phyloP scores from a whole-genome alignment of 1,284 basidiomycete species.

The Naganishia cerealis region DNA sequence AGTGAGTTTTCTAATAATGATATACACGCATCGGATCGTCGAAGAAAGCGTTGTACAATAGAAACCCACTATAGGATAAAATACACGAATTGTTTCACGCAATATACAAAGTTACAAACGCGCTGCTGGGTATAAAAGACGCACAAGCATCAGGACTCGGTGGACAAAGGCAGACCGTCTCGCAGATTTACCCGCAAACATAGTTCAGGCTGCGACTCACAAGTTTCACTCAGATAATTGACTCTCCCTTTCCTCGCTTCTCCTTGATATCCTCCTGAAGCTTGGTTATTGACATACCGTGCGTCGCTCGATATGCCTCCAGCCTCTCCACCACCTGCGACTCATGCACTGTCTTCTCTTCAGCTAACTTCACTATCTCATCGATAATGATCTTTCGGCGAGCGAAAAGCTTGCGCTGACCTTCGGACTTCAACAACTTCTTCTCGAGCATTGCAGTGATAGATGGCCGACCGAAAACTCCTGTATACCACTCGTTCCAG shows the following conservation, averaged over 20 bases:
- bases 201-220: background rate
- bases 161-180: background rate
- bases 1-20: too few relatives aligned
- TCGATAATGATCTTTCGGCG: constrained; percentile 10
- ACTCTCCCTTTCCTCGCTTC: constrained; percentile 6
- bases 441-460: background rate
- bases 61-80: background rate
- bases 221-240: background rate
- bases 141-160: background rate
- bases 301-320: constrained; percentile 2
- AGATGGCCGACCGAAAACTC: background rate
- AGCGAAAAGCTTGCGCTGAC: constrained; percentile 11
- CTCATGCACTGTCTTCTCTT: background rate
- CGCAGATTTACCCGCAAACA: background rate
- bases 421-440: constrained; percentile 5
- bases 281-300: constrained; percentile 7
- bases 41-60: background rate
- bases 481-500: constrained; percentile 5
- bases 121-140: background rate
- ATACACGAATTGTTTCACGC: background rate
- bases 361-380: constrained; percentile 2
- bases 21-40: too few relatives aligned
- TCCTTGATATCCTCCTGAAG: constrained; percentile 14
- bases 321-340: constrained; percentile 3
- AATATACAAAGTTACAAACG: background rate